Conservation (phyloP, 1,139 yeast genomes). For the Pichia kudriavzevii region DNA sequence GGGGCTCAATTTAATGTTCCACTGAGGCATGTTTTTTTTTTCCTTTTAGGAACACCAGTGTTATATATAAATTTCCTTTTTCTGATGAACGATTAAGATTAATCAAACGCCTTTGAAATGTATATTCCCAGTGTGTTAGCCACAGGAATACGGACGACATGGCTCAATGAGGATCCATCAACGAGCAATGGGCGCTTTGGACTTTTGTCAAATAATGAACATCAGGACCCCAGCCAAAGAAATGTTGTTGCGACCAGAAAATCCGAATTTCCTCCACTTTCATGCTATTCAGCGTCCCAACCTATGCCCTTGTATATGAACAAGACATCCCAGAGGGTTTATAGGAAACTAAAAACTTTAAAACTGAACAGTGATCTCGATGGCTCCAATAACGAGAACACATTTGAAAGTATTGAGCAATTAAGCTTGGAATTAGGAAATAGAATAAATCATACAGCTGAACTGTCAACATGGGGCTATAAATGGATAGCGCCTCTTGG, state of each 20-base stretch:
- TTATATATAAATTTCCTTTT: too few relatives aligned
- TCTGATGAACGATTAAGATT: too few relatives aligned
- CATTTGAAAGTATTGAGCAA: conserved; percentile 21
- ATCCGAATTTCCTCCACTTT: conserved; percentile 15
- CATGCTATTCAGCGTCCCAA: conserved; percentile 12
- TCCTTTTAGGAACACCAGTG: background rate
- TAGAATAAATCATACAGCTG: conserved; percentile 32
- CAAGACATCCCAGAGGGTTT: conserved; percentile 2
- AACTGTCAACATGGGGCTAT: conserved; percentile 43
- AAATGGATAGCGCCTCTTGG: conserved; percentile 48
- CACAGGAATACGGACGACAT: conserved; percentile 36
- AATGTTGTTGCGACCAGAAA: conserved; percentile 4
- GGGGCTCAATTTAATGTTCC: too few relatives aligned
- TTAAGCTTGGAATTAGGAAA: conserved; percentile 21
- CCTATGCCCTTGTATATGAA: conserved; percentile 9
- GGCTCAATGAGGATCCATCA: conserved; percentile 30
- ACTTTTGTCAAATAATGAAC: too few relatives aligned
- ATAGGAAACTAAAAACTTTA: conserved; percentile 5
- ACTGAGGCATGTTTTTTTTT: too few relatives aligned
- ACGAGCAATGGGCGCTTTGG: too few relatives aligned
- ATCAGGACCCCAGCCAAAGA: too few relatives aligned
- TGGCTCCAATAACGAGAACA: conserved; percentile 2
- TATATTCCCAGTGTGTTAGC: conserved; percentile 40
- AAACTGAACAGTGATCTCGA: too few relatives aligned
- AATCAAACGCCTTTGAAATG: too few relatives aligned